Evolutionary conservation across 192 early-diverging fungal species (phyloP).

Genomic region (Entomortierella chlamydospora): DNA sequence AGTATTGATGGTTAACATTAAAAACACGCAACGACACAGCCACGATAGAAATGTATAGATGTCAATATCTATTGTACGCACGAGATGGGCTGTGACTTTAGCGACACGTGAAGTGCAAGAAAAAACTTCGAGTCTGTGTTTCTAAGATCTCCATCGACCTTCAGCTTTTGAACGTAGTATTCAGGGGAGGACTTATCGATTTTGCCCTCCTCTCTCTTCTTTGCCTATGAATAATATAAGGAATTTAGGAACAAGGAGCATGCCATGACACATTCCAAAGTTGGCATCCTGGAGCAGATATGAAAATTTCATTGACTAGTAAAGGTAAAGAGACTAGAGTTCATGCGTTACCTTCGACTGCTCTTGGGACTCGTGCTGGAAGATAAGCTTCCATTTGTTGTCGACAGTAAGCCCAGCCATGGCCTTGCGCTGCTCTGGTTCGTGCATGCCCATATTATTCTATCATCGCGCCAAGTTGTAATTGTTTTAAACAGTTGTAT

Average conservation of each 20-base stretch:
- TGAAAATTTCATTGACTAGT: too few species aligned
- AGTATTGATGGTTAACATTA: background rate
- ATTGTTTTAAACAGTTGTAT: too few species aligned
- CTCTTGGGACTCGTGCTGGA: slow-evolving; percentile 62
- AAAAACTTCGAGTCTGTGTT: slow-evolving; percentile 60
- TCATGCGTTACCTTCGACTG: slow-evolving; percentile 34
- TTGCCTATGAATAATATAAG: slow-evolving; percentile 16
- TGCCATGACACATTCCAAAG: slow-evolving; percentile 3
- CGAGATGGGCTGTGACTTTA: slow-evolving; percentile 67
- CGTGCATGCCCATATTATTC: slow-evolving; percentile 66
- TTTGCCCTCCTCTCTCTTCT: slow-evolving; percentile 34
- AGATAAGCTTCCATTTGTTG: slow-evolving; percentile 70
- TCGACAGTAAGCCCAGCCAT: slow-evolving; percentile 62
- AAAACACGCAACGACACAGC: too few species aligned
- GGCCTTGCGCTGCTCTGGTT: slow-evolving; percentile 56
- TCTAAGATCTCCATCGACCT: slow-evolving; percentile 58
- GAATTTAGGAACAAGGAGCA: slow-evolving; percentile 6
- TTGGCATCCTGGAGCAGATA: slow-evolving; percentile 14
- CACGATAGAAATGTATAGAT: too few species aligned
- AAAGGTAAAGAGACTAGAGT: too few species aligned
- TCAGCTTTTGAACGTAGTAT: slow-evolving; percentile 63
- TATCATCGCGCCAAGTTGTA: too few species aligned
- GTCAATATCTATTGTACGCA: too few species aligned
- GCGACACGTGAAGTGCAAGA: slow-evolving; percentile 63
- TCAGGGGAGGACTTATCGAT: slow-evolving; percentile 65